Evolutionary conservation across 2,329 filamentous ascomycete genomes (phyloP), one percentile per base, ranked within the genome.

Genomic region (Talaromyces sp.): DNA sequence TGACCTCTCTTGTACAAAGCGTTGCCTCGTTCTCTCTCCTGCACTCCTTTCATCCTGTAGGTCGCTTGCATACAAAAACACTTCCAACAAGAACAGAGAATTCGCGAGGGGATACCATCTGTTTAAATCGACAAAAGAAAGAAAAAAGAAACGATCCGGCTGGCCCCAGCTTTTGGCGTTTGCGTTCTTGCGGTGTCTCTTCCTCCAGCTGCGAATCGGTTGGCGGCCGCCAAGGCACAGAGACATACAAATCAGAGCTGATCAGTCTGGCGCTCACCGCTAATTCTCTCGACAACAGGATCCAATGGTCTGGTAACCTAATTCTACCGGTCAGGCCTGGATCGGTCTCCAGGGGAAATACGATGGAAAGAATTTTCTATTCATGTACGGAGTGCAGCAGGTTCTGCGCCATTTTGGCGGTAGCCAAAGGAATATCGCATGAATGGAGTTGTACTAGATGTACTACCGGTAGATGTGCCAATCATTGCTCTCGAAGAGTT

Each of bases 1-100:
- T 65, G 64, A 19, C 65, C 63, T 40, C 36, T 49, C n/a, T 54
- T 58, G 58, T 67, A 67, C 61, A 67, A 58, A 49, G 58, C 65
- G 47, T 67, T 67, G 49, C 65, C 65, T 43, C 51, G 36, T 59
- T 67, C 56, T 7, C 65, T 62, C 25, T 43, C 59, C 5, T 65
- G 34, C 15, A 43, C 47, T 34, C 47, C 63, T 54, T 61, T 61
- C 63, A 61, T 61, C 49, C 56, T 51, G 31, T 38, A 29, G n/a
- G 22, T 29, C 34, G 10, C 36, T 27, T 29, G 36, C 59, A 51
- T 17, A 62, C 27, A 31, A 49, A 22, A 51, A 17, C 25, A 22
- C 11, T 56, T 47, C n/a, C 36, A 45, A 59, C 56, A 19, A 19
- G 36, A 29, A 34, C n/a, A 7, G 19, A 22, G 11, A 10, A 31